Evolutionary conservation across 495 filamentous ascomycete genomes (phyloP).

Genomic region (Lasiosphaeriaceae sp.): DNA sequence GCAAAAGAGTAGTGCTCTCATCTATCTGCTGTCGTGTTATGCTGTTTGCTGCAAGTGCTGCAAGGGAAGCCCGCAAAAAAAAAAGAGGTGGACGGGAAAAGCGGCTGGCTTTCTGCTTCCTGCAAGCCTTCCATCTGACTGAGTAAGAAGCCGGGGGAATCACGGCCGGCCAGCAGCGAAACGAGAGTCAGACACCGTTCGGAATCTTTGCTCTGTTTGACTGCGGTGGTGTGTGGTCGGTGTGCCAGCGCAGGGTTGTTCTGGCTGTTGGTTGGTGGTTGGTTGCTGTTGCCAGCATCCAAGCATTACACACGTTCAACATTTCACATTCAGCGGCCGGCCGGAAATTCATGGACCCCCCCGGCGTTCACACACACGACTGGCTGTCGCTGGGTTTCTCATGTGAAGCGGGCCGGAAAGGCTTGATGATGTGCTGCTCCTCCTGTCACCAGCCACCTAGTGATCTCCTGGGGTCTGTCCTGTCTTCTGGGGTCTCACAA

Average conservation of each 20-base stretch:
- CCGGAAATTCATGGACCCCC: background rate
- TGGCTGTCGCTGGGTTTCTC: background rate
- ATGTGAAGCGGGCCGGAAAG: conserved; percentile 1
- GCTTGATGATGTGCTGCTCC: conserved; percentile 15
- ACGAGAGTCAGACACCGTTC: background rate
- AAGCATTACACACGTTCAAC: background rate
- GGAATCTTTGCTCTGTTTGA: background rate
- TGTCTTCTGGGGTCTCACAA: conserved; percentile 11
- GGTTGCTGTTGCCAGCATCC: background rate
- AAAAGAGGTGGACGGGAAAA: too few relatives aligned
- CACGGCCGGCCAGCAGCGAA: background rate
- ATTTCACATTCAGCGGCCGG: background rate
- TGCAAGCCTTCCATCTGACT: too few relatives aligned
- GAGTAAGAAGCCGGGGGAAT: background rate
- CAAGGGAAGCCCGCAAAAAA: too few relatives aligned
- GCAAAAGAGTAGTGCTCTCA: too few relatives aligned
- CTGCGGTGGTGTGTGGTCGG: background rate
- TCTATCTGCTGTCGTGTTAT: too few relatives aligned
- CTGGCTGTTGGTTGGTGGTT: background rate
- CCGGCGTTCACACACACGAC: background rate
- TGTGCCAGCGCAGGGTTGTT: background rate
- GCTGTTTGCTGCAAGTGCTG: too few relatives aligned
- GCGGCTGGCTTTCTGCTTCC: too few relatives aligned
- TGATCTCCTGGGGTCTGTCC: background rate
- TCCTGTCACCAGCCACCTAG: background rate